Evolutionary conservation across 176 grass and related monocot genomes (phyloP).

Genomic region (Zizania latifolia): DNA sequence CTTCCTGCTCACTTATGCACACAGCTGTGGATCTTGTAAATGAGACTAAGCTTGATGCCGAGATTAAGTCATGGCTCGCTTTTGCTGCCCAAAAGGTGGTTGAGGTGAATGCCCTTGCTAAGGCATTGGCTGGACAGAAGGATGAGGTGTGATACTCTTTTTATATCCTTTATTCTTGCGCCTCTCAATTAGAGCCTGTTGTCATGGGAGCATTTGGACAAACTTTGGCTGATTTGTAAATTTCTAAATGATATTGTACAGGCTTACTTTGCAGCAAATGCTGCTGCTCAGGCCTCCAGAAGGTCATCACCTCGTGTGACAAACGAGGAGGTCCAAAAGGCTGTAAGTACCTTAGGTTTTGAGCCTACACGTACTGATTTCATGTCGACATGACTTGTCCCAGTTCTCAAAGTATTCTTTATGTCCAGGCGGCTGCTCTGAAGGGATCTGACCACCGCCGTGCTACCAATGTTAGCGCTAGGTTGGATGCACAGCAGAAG

Average conservation of each 20-base stretch:
- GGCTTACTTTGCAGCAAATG: conserved; percentile 86
- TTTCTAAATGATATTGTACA: conserved; percentile 7
- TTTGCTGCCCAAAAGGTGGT: conserved; percentile 92
- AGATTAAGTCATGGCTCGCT: conserved; percentile 93
- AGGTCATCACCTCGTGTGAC: conserved; percentile 86
- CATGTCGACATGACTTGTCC: background rate
- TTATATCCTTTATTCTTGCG: background rate
- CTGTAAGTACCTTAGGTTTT: conserved; percentile 43
- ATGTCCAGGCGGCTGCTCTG: conserved; percentile 65
- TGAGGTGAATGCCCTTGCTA: conserved; percentile 85
- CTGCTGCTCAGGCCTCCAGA: conserved; percentile 81
- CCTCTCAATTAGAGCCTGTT: background rate
- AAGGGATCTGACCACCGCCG: conserved; percentile 82
- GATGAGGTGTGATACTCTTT: conserved; percentile 59
- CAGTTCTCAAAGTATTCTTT: background rate
- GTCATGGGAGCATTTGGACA: background rate
- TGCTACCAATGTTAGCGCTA: conserved; percentile 56
- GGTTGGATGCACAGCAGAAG: conserved; percentile 80
- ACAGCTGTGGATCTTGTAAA: conserved; percentile 92
- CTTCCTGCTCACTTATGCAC: conserved; percentile 93
- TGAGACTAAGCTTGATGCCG: conserved; percentile 76
- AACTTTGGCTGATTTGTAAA: background rate
- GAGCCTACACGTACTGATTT: conserved; percentile 1
- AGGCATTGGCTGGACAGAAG: conserved; percentile 74
- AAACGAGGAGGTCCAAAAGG: conserved; percentile 85